Base-by-base conservation (phyloP, 257 asterid species). In the Agastache rugosa region DNA sequence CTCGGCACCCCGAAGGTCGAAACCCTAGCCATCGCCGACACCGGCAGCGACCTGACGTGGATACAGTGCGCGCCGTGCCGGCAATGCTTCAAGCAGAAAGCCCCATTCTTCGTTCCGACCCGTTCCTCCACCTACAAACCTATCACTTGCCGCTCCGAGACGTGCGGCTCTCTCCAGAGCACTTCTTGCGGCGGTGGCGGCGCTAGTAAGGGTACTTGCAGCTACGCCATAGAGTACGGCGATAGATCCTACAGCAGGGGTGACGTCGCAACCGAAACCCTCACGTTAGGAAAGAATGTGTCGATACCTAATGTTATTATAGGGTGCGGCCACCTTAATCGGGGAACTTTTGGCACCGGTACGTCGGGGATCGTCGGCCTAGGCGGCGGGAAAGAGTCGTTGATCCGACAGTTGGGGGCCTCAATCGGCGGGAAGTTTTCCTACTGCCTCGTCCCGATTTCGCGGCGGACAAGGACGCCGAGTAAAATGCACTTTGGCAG, bases 291-390 rank as follows among this genome's bases (percentile, higher is more conserved):
- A 1, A 23, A 16, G 39, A 63, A 41, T 4, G 78, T 22, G 3
- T 56, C 90, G 2, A 19, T 86, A 62, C 77, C 80, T 0, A 47
- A 60, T 1, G 50, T 86, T 17, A 64, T 77, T 48, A 77, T 93
- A 1, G 97, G 96, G 20, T 92, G 98, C 22, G 94, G 94, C 2
- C 87, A 79, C 51, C 3, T 16, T 0, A 83, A 85, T 2, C 67
- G 9, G 12, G 86, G 87, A 0, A 34, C 53, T 0, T 83, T 80
- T 31, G 71, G 85, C 5, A 35, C 11, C 11, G 78, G 50, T 1
- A 55, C 79, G 14, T 74, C 96, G 1, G 98, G 98, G 8, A 78
- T 90, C 4, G 85, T 89, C 0, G 97, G 97, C 5, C 88, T 93
- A 1, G 98, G 90, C 2, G 85, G 83, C 2, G 86, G 90, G 20